These are phyloP conservation scores for Stramenopiles sp. DNA, from an alignment of 352 stramenopile genomes.

Conservation along the genomic window DNA sequence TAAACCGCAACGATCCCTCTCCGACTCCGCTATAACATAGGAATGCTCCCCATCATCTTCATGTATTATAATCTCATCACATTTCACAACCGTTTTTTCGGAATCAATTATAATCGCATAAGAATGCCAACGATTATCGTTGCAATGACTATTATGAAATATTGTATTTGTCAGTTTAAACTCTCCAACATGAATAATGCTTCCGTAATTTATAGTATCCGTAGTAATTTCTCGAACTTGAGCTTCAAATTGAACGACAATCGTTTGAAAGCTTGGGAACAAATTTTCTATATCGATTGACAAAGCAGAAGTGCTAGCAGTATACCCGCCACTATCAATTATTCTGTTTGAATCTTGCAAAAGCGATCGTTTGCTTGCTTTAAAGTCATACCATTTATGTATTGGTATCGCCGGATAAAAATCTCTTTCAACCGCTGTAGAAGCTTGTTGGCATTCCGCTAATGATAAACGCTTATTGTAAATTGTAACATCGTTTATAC, in stretches of 20 bases:
- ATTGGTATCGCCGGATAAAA: no score
- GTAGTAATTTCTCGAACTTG: neutral
- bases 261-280: neutral
- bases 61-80: neutral
- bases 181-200: neutral
- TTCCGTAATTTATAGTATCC: neutral
- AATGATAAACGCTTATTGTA: no score
- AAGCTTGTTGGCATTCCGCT: no score
- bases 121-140: neutral
- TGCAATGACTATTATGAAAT: neutral
- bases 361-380: no score
- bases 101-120: neutral
- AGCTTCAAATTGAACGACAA: neutral
- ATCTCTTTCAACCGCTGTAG: no score
- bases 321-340: neutral
- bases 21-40: no score
- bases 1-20: no score
- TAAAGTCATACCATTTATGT: no score
- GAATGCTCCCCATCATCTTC: no score
- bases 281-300: neutral
- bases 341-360: no score
- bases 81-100: neutral
- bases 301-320: neutral
- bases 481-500: no score
- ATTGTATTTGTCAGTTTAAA: neutral